Evolutionary conservation across 371 early-diverging fungal genomes (phyloP).

Genomic region (Rhizopus stolonifer): DNA sequence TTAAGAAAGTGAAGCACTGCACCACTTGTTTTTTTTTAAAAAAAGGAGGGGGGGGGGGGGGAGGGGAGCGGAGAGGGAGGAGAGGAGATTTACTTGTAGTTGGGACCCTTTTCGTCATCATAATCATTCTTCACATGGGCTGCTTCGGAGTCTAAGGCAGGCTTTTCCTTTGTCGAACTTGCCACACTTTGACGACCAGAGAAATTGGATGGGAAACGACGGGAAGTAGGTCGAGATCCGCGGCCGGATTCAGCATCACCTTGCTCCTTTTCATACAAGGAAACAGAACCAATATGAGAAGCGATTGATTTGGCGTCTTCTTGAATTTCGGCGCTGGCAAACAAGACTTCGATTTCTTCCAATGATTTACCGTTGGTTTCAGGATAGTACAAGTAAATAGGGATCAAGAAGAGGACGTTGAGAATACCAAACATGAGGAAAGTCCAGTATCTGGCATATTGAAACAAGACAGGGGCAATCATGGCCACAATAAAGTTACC

Average conservation of each 20-base stretch:
- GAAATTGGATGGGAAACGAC: constrained; percentile 43
- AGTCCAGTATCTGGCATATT: constrained; percentile 55
- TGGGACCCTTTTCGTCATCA: constrained; percentile 35
- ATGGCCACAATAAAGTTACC: constrained; percentile 50
- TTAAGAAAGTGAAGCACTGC: no score
- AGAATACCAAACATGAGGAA: constrained; percentile 60
- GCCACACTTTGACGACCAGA: constrained; percentile 28
- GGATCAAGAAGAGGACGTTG: constrained; percentile 35
- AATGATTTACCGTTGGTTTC: constrained; percentile 59
- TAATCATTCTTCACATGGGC: constrained; percentile 41
- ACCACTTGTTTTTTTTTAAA: no score
- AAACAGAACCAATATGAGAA: constrained; percentile 35
- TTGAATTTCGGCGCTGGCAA: constrained; percentile 37
- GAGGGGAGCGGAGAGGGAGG: no score
- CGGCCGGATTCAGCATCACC: constrained; percentile 34
- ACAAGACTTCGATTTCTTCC: constrained; percentile 61
- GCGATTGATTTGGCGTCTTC: constrained; percentile 38
- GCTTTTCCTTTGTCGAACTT: constrained; percentile 22
- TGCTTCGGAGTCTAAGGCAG: constrained; percentile 29
- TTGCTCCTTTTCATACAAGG: constrained; percentile 34
- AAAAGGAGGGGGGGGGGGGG: neutral
- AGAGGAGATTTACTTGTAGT: constrained; percentile 45
- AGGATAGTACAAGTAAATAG: constrained; percentile 51
- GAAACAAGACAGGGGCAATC: constrained; percentile 43
- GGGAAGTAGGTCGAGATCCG: constrained; percentile 41